Base-by-base conservation (phyloP, 805 yeast genomes). In the Scheffersomyces coipomensis region DNA sequence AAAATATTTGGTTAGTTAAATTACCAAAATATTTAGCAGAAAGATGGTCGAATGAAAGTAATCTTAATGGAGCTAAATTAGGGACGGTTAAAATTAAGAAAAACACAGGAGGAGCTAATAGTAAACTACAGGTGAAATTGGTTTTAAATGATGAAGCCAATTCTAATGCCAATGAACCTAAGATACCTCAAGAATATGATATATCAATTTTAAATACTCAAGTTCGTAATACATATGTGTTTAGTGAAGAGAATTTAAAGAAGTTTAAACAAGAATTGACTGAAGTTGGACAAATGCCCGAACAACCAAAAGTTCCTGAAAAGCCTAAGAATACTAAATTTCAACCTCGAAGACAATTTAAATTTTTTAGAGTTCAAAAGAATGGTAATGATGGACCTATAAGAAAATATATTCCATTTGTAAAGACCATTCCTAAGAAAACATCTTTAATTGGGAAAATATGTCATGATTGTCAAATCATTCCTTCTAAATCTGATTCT, bases 1-100 rank as follows among this genome's bases (percentile, higher is more conserved):
- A 85, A 52, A 88, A 88, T 49, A 83, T 93, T 30, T 93, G 98
- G 99, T 70, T 93, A 17, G 96, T 93, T 18, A 79, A 93, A 51
- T 67, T 93, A 54, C 98, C 99, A 1, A 81, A 87, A 55, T 88
- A 88, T 54, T 67, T 93, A 44, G 85, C 95, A 22, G 87, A 83
- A 29, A 73, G 78, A 47, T 88, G 97, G 96, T 75, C 81, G 38
- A 74, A 83, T 45, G 73, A 46, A 19, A 42, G 77, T 38, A 78
- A 72, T 18, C 66, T 84, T 35, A 74, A 78, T 38, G 97, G 96
- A 5, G 81, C 83, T 53, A 83, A 82, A 43, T 64, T 93, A 46
- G 95, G 97, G 5, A 81, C 79, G 49, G 86, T 93, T 26, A 79
- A 85, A 54, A 85, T 89, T 44, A 78, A 79, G 51, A 80, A 80